Conservation (phyloP, 208 protist species). For the Zelonia costaricensis region DNA sequence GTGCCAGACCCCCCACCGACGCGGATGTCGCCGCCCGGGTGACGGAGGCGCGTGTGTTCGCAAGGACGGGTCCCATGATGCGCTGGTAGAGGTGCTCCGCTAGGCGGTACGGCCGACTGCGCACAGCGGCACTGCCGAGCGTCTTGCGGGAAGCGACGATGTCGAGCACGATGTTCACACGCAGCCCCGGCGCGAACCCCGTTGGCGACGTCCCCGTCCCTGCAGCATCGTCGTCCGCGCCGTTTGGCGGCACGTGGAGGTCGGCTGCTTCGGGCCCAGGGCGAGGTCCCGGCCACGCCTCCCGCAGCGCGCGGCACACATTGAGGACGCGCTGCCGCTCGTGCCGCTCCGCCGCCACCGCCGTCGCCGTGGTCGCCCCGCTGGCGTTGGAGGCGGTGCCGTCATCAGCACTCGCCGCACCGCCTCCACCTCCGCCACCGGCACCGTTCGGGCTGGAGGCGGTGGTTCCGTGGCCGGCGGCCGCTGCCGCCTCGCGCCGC, state of each 20-base stretch:
- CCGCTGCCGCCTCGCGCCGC: too few species aligned
- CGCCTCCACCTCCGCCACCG: background rate
- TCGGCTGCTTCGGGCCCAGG: background rate
- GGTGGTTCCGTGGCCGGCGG: too few species aligned
- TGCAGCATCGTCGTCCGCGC: background rate
- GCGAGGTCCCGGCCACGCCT: constrained; percentile 3
- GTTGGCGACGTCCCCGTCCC: too few species aligned
- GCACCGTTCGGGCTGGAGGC: too few species aligned
- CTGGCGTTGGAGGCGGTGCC: too few species aligned
- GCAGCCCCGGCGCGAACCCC: constrained; percentile 15
- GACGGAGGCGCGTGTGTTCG: background rate
- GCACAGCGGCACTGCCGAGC: constrained; percentile 40
- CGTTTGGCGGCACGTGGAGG: background rate
- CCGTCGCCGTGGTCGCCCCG: background rate
- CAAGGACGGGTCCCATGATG: constrained; percentile 10
- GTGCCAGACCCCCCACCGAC: background rate
- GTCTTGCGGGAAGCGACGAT: constrained; percentile 83
- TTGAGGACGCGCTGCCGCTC: background rate
- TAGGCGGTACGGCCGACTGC: constrained; percentile 60
- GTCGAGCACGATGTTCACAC: constrained; percentile 45
- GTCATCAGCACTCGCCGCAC: too few species aligned
- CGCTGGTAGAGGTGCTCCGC: constrained; percentile 48
- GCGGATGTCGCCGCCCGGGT: background rate
- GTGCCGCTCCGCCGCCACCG: background rate
- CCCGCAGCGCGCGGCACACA: constrained; percentile 1